Percentiles rank a stretch among this genome's conserved stretches.
Evolutionary conservation across 169 alveolate genomes (phyloP).

Genomic region (Cryptosporidium ubiquitum): DNA sequence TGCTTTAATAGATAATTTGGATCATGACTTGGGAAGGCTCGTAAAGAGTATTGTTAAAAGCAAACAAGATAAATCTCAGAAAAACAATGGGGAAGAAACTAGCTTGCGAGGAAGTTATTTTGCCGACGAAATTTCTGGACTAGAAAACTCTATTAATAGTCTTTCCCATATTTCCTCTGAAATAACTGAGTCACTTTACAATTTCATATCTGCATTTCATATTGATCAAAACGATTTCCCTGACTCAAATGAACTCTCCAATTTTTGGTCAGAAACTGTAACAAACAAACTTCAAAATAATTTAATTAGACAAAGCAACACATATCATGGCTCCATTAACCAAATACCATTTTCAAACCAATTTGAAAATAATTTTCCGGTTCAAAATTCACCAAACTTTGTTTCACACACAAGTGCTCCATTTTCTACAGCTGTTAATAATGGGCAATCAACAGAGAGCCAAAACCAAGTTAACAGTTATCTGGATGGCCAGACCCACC

Average conservation of each 20-base stretch:
- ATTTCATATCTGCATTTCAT: constrained; percentile 44
- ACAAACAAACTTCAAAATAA: not conserved
- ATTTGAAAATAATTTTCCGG: not conserved
- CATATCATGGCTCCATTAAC: not conserved
- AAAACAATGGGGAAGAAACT: not conserved
- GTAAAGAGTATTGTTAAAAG: not conserved
- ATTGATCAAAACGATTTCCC: constrained; percentile 5
- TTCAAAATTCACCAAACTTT: not conserved
- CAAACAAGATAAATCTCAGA: not conserved
- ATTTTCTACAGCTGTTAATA: not conserved
- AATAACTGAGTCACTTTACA: constrained; percentile 53
- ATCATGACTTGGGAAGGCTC: not conserved
- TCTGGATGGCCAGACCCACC: not conserved
- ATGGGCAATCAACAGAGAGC: too few species aligned
- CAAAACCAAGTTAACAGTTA: not conserved
- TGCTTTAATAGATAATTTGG: not conserved
- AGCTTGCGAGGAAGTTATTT: not conserved
- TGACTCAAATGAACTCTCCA: constrained; percentile 18
- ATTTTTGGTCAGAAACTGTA: not conserved
- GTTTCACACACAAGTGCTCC: not conserved
- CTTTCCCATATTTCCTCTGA: constrained; percentile 31
- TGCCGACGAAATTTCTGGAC: not conserved
- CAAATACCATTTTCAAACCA: not conserved
- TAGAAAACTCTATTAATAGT: constrained; percentile 10
- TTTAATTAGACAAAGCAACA: not conserved